Evolutionary conservation across 495 filamentous ascomycete species (phyloP).

Genomic region (Recurvomyces mirabilis): DNA sequence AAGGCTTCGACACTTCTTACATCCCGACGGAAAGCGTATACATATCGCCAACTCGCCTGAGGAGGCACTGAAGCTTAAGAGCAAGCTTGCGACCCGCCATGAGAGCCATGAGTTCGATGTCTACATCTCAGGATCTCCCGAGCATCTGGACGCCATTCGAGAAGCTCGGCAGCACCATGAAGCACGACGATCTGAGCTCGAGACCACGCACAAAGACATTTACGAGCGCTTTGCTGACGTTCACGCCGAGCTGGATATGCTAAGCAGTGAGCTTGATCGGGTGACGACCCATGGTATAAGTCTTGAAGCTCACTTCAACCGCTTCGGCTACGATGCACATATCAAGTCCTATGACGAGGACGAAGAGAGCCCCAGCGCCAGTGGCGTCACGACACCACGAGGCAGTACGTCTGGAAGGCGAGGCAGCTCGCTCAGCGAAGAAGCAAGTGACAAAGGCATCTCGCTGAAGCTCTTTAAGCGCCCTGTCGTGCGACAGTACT

Average conservation of each 20-base stretch:
- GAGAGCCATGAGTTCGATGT: constrained; percentile 35
- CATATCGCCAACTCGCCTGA: constrained; percentile 41
- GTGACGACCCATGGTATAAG: constrained; percentile 40
- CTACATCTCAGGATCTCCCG: constrained; percentile 41
- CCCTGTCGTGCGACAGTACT: constrained; percentile 49
- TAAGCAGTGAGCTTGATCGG: constrained; percentile 41
- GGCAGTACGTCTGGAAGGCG: neutral
- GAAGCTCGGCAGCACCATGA: constrained; percentile 40
- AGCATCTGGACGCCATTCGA: constrained; percentile 42
- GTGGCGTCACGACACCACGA: constrained; percentile 7
- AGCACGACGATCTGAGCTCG: constrained; percentile 32
- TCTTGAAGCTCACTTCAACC: constrained; percentile 45
- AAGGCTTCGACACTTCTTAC: constrained; percentile 36
- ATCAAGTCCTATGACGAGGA: constrained; percentile 31
- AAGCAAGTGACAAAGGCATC: constrained; percentile 33
- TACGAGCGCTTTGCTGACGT: constrained; percentile 45
- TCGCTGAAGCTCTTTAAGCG: constrained; percentile 43
- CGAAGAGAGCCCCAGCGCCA: constrained; percentile 16
- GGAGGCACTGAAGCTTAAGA: neutral
- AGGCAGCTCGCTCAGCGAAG: constrained; percentile 31
- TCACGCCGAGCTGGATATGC: constrained; percentile 35
- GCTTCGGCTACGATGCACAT: constrained; percentile 48
- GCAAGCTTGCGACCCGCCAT: constrained; percentile 2
- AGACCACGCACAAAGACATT: constrained; percentile 33
- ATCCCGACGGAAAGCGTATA: constrained; percentile 42